Percentiles rank a stretch among this genome's conserved stretches.
Conservation (phyloP, 192 early-diverging fungal genomes). For the Chytriomyces sp. region DNA sequence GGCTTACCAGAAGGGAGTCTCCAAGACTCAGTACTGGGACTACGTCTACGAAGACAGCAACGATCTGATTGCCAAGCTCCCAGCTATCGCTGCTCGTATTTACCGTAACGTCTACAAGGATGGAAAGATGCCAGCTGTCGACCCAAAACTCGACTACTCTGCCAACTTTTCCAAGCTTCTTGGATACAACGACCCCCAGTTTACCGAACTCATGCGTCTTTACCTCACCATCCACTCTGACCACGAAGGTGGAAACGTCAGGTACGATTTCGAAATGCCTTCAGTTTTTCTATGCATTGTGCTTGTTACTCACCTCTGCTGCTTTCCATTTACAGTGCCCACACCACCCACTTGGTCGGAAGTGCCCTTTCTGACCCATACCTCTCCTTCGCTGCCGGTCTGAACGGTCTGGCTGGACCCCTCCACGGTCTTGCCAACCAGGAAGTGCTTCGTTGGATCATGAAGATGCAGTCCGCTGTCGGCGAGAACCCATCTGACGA, state of each 20-base stretch:
- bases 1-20: constrained; percentile 91
- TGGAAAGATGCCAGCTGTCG: constrained; percentile 86
- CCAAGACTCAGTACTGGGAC: constrained; percentile 97
- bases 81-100: constrained; percentile 94
- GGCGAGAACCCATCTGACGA: constrained; percentile 87
- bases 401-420: constrained; percentile 97
- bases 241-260: constrained; percentile 99
- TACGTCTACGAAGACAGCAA: constrained; percentile 95
- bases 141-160: constrained; percentile 89
- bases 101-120: constrained; percentile 99
- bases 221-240: constrained; percentile 99
- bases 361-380: constrained; percentile 98
- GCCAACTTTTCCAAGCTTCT: constrained; percentile 94
- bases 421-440: constrained; percentile 99
- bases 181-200: constrained; percentile 87
- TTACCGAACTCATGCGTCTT: constrained; percentile 97
- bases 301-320: not conserved
- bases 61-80: constrained; percentile 98
- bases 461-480: constrained; percentile 89
- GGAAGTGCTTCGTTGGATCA: constrained; percentile 97
- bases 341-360: constrained; percentile 95
- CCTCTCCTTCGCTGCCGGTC: constrained; percentile 93
- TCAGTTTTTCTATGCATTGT: not conserved
- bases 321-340: constrained; percentile 65
- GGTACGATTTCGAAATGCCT: constrained; percentile 27